Base-by-base conservation (phyloP, 495 filamentous ascomycete genomes). In the Hypoxylon crocopeplum region DNA sequence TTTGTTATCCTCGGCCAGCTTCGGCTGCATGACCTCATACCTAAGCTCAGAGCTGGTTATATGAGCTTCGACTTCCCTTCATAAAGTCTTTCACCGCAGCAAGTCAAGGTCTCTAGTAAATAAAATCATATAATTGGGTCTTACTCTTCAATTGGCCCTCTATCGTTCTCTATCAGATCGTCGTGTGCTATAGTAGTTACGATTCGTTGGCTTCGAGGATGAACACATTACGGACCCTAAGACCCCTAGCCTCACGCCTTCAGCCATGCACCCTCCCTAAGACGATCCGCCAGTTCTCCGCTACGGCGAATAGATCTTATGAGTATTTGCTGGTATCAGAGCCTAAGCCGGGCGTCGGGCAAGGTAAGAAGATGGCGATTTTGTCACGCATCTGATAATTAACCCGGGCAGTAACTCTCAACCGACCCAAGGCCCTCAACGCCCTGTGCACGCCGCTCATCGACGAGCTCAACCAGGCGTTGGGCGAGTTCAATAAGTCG, bases 371-470 rank as follows among this genome's bases (percentile, higher is more conserved):
- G 12, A 24, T 7, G 29, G 7, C 24, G 5, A 32, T 20, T 29
- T 54, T 40, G 30, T 11, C 13, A 10, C 20, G 15, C n/a, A 40
- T 7, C 52, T 13, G 12, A 50, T 44, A 13, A 36, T 56, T 59
- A 19, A 60, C 53, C 41, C 37, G 62, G 56, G 62, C 37, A 96
- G 93, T 98, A 67, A 94, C 92, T n/a, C 80, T 98, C 48, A 92
- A 95, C 82, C 89, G 94, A 29, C 94, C 94, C 51, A 95, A 93
- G 75, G 91, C 92, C 27, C 86, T 96, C 69, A 98, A 98, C 72
- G 93, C 94, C 29, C 85, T 98, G 55, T 92, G 78, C 72, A 89
- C 86, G 13, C 90, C 93, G 11, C 86, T 98, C 25, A 94, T 98
- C 72, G 75, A 69, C 32, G 94, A 98, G 76, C 83, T 98, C 69